A percentile compares a stretch with the other conserved stretches of the same genome.
Evolutionary conservation across 352 stramenopile species (phyloP).

Genomic region (Globisporangium apiculatum): DNA sequence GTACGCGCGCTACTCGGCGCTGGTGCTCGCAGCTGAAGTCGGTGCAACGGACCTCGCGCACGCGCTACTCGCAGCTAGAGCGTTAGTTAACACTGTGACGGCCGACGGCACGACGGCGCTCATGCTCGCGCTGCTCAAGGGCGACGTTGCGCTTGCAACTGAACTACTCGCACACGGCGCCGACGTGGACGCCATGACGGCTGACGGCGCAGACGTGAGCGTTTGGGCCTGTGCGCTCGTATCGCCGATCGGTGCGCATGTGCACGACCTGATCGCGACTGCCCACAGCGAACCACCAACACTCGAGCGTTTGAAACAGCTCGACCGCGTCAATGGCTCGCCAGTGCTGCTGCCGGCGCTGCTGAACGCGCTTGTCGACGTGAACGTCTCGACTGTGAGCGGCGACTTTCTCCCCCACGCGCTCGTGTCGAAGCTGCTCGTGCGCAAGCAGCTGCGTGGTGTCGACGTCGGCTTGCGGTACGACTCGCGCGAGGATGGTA

Average conservation of each 20-base stretch:
- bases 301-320: no score
- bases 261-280: constrained; percentile 8
- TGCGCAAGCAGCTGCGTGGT: constrained; percentile 46
- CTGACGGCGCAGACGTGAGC: constrained; percentile 32
- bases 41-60: constrained; percentile 19
- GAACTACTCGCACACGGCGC: constrained; percentile 26
- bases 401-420: constrained; percentile 64
- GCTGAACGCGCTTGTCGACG: constrained; percentile 37
- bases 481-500: constrained; percentile 17
- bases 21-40: constrained; percentile 53
- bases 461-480: constrained; percentile 56
- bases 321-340: no score
- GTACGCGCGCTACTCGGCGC: constrained; percentile 35
- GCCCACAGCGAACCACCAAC: constrained; percentile 5
- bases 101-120: constrained; percentile 34
- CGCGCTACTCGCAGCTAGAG: constrained; percentile 35
- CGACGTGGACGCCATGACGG: constrained; percentile 49
- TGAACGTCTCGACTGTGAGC: constrained; percentile 50
- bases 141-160: constrained; percentile 25
- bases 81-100: constrained; percentile 21
- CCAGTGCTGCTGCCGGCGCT: constrained; percentile 9
- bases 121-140: constrained; percentile 52
- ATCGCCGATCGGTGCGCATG: constrained; percentile 17
- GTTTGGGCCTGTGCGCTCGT: constrained; percentile 53
- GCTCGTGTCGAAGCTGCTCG: constrained; percentile 38